Base-by-base conservation (phyloP, 164 flowering plant species). In the Magnolia sinica region DNA sequence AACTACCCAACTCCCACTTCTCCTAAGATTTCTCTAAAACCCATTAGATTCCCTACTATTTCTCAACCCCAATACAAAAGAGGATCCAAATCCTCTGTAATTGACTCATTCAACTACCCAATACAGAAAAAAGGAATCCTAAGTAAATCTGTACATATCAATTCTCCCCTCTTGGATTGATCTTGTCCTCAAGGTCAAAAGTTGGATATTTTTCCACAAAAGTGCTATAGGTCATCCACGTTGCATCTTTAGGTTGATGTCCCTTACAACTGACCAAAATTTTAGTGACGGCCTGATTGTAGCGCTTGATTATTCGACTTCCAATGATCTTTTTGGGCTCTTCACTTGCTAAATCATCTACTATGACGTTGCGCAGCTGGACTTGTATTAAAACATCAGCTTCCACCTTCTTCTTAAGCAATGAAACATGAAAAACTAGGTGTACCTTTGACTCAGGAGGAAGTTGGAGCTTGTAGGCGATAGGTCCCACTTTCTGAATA, bases 111-210 rank as follows among this genome's bases (percentile, higher is more conserved):
- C 45, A 37, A 37, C 45, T 37, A 37, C 7, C 6, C 45, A 37
- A 37, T 37, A 37, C 2, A 37, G 7, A 37, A 5, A 37, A 37
- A 37, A 37, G 7, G 45, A 37, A 37, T 37, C 45, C 63, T 7
- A 58, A 58, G 63, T 58, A 11, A 18, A 58, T 58, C 19, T 66
- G 31, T 9, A 10, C 20, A 20, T 22, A 66, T 20, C 24, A 66
- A 66, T 66, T 50, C 75, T 7, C 67, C 67, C 68, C 37, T 68
- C 59, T 3, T 1, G 18, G 20, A 74, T 1, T 8, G 64, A 64
- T 70, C 76, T 64, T 74, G 76, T 64, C 69, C 69, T 64, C 70
- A 64, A 64, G 59, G 52, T 74, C 37, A 20, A 65, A 64, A 18
- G 19, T 64, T 45, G 45, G 45, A 37, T 37, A 37, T 37, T 37